A percentile compares a stretch with the other conserved stretches of the same genome.
Conservation (phyloP, 139 green algal genomes). For the Micractinium conductrix region DNA sequence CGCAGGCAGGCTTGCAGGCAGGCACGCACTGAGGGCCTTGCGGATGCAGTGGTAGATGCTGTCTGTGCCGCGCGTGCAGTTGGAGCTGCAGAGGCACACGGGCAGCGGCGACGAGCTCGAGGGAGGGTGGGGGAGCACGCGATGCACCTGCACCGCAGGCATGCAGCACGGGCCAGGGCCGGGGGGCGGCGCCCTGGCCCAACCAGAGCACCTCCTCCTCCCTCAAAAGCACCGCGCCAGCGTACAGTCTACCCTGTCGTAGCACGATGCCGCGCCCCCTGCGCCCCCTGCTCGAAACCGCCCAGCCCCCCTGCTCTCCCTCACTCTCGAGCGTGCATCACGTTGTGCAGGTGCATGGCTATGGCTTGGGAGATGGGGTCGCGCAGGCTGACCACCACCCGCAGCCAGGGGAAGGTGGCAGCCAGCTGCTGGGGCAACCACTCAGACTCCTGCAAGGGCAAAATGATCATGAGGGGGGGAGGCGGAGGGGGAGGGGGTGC, state of each 20-base stretch:
- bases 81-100: background rate
- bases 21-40: background rate
- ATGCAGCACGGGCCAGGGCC: background rate
- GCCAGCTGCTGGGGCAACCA: background rate
- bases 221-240: background rate
- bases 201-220: background rate
- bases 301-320: background rate
- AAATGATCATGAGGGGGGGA: no score
- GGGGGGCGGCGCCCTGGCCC: no score
- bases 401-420: conserved; percentile 6
- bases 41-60: conserved; percentile 21
- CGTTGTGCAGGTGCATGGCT: conserved; percentile 27
- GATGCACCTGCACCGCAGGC: background rate
- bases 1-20: background rate
- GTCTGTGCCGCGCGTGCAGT: background rate
- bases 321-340: conserved; percentile 10
- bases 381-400: background rate
- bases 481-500: no score
- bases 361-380: conserved; percentile 26
- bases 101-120: no score
- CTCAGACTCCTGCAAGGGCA: background rate
- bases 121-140: background rate
- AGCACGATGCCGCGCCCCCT: no score
- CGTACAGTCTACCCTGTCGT: no score
- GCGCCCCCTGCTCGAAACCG: background rate